A percentile compares a stretch with the other conserved stretches of the same genome.
Evolutionary conservation across 75 land plant genomes (phyloP).

Genomic region (Picea glauca): DNA sequence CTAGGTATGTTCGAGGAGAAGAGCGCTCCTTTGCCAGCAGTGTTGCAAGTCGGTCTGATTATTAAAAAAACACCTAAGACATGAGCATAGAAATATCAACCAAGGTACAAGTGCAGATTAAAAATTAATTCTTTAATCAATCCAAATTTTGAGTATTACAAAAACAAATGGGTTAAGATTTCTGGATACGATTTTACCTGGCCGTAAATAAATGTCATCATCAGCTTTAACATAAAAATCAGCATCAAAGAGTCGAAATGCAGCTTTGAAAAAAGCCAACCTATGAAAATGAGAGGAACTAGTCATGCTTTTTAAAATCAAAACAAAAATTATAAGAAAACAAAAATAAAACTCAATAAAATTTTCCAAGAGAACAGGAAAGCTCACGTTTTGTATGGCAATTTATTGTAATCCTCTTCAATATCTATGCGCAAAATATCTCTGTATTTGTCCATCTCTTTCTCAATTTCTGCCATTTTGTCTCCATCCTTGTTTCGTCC

Average conservation of each 20-base stretch:
- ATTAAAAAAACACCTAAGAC: not conserved
- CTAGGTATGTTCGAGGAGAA: conserved; percentile 74
- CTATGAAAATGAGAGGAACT: conserved; percentile 24
- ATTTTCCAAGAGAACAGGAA: not conserved
- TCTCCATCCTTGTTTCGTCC: conserved; percentile 57
- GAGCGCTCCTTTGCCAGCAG: conserved; percentile 72
- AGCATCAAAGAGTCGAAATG: conserved; percentile 76
- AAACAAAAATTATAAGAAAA: not conserved
- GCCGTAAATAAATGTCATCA: conserved; percentile 93
- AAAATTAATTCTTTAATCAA: not conserved
- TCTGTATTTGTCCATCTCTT: conserved; percentile 72
- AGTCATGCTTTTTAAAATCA: not conserved
- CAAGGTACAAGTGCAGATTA: not conserved
- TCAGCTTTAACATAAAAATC: conserved; percentile 96
- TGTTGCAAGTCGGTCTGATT: conserved; percentile 77
- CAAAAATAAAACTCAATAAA: not conserved
- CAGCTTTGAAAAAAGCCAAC: conserved; percentile 87
- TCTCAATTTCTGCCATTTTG: conserved; percentile 60
- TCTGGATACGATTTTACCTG: conserved; percentile 42
- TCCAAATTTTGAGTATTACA: not conserved
- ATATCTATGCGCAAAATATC: conserved; percentile 83
- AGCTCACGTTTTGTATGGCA: conserved; percentile 85
- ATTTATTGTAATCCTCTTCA: conserved; percentile 75
- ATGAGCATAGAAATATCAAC: not conserved
- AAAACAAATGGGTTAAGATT: not conserved